Evolutionary conservation across 2,329 filamentous ascomycete species (phyloP), one percentile per base, ranked within the genome.

Genomic region (Aspergillus amoenus): DNA sequence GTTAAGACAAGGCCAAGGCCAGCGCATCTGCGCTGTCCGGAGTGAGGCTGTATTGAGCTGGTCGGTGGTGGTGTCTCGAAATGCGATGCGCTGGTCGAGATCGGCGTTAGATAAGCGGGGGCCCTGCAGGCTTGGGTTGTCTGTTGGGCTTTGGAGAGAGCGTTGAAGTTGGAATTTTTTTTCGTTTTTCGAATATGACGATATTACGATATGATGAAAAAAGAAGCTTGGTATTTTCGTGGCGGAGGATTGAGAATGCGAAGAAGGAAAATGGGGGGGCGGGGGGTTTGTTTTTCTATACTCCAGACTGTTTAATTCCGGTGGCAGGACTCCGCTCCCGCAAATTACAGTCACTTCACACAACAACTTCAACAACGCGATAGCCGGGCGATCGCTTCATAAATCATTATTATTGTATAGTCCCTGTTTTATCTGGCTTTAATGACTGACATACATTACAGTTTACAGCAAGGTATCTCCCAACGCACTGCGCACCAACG

Each of bases 401-500:
- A 34, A 45, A 44, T 59, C 52, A 56, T 59, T 59, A 53, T 41
- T 45, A 39, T 55, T 34, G 51, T 53, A 17, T 55, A 45, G 41
- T 42, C 39, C 45, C 52, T 30, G 34, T 52, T 32, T 45, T 44
- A 37, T 17, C 7, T 12, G 6, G 34, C 30, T 6, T 43, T 39
- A 46, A n/a, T n/a, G 30, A 37, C 44, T 15, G 51, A 46, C 9
- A 39, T 21, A 22, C 17, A 47, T 37, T 53, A 50, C 52, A 58
- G 22, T 17, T 30, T 59, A 97, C 71, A 97, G 78, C 67, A 97
- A 78, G 49, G 90, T 95, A 80, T 99, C 94, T 18, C 94, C 94
- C 63, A 97, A 79, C 5, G 92, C 93, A 72, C 93, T 97, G 57
- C 94, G 83, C 50, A 97, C 91, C 65, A 99, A 82, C 42, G 91